Evolutionary conservation across 768 basidiomycete species (phyloP).

Genomic region (Mycena pura): DNA sequence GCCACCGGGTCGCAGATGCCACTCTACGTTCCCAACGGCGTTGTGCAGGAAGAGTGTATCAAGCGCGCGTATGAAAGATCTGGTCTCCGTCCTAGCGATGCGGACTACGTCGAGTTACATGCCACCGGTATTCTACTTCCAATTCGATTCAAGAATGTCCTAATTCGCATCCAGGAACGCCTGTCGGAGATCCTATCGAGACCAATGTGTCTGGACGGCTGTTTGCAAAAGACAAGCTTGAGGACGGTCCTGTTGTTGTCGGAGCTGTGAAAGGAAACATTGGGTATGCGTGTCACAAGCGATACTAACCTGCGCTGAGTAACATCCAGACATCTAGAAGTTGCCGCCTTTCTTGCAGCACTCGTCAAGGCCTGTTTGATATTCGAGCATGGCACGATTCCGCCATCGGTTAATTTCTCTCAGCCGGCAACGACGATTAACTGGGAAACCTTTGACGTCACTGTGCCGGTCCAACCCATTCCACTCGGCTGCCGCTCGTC

Average conservation of each 20-base stretch:
- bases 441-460: slow-evolving; percentile 36
- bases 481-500: slow-evolving; percentile 21
- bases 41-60: slow-evolving; percentile 38
- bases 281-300: slow-evolving; percentile 23
- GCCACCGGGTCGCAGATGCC: slow-evolving; percentile 35
- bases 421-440: slow-evolving; percentile 31
- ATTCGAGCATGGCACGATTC: slow-evolving; percentile 32
- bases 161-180: slow-evolving; percentile 27
- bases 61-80: slow-evolving; percentile 32
- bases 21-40: slow-evolving; percentile 34
- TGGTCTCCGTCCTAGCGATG: slow-evolving; percentile 33
- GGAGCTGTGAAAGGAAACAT: slow-evolving; percentile 44
- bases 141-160: background rate
- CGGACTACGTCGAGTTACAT: slow-evolving; percentile 48
- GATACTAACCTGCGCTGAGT: no score
- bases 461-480: slow-evolving; percentile 28
- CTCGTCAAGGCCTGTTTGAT: slow-evolving; percentile 36
- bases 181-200: slow-evolving; percentile 48
- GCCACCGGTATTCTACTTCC: slow-evolving; percentile 36
- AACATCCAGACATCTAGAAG: slow-evolving; percentile 13
- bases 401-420: slow-evolving; percentile 36
- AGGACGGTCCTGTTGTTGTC: slow-evolving; percentile 22
- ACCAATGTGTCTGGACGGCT: slow-evolving; percentile 43
- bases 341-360: background rate
- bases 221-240: no score